phyloP scores from a whole-genome alignment of 495 filamentous ascomycete species.

The Penicillium antarcticum region DNA sequence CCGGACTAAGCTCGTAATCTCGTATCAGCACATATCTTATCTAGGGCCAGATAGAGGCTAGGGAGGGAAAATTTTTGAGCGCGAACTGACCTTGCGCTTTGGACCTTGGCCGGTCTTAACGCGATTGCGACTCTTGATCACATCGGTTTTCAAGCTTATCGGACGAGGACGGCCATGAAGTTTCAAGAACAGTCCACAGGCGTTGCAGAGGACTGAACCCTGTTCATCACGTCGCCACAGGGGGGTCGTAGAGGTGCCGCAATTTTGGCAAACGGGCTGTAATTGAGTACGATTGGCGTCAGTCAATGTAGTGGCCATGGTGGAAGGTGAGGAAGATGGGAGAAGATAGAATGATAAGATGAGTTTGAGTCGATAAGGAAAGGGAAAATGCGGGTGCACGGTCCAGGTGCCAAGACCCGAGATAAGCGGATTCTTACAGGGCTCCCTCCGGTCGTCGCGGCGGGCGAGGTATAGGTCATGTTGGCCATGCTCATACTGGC shows the following conservation, averaged over 20 bases:
- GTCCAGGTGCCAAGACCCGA: constrained; percentile 37
- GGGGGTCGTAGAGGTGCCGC: constrained; percentile 89
- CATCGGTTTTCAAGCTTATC: constrained; percentile 96
- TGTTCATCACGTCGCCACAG: constrained; percentile 96
- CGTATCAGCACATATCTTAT: constrained; percentile 33
- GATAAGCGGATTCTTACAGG: constrained; percentile 1
- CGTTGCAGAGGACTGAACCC: constrained; percentile 98
- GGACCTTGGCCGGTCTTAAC: constrained; percentile 87
- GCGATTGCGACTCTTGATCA: constrained; percentile 98
- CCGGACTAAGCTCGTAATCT: constrained; percentile 36
- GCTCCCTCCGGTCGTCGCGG: constrained; percentile 59
- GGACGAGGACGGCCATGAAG: constrained; percentile 90
- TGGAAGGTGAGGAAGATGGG: constrained; percentile 25
- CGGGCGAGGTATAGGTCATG: constrained; percentile 63
- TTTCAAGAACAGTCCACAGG: constrained; percentile 96
- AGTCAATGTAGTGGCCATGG: constrained; percentile 57
- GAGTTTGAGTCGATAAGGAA: constrained; percentile 48
- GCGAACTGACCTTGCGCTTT: constrained; percentile 77
- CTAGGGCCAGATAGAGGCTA: constrained; percentile 2
- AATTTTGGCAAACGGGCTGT: constrained; percentile 98
- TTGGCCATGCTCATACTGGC: constrained; percentile 50
- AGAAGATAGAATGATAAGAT: constrained; percentile 45
- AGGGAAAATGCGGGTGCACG: constrained; percentile 25
- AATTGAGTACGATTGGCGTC: constrained; percentile 55
- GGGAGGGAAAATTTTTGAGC: constrained; percentile 24